Percentiles rank a stretch among this genome's conserved stretches.
Conservation (phyloP, 257 asterid species). For the Plantago elongata region DNA sequence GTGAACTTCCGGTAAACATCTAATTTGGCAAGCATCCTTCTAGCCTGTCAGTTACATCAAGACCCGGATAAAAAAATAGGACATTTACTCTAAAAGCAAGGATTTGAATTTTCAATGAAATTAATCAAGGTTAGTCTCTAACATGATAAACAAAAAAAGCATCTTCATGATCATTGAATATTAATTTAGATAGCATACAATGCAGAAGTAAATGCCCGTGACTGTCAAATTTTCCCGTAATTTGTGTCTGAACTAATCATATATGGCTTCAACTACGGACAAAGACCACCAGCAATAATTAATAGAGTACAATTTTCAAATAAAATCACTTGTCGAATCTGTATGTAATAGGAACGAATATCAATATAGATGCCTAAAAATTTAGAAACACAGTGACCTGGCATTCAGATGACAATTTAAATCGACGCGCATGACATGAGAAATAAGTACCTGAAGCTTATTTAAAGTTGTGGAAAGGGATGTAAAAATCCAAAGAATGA, state of each 20-base stretch:
- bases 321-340: not conserved
- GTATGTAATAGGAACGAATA: not conserved
- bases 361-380: no score
- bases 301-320: not conserved
- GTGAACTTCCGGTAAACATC: constrained; percentile 89
- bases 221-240: not conserved
- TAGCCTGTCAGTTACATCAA: constrained; percentile 47
- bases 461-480: constrained; percentile 80
- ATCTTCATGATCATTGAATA: no score
- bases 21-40: constrained; percentile 76
- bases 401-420: no score
- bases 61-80: constrained; percentile 10
- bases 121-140: no score
- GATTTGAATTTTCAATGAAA: no score
- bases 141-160: no score
- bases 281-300: not conserved
- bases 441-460: constrained; percentile 86
- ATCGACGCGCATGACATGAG: constrained; percentile 1
- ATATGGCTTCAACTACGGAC: not conserved
- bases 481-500: constrained; percentile 90
- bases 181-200: no score
- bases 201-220: not conserved
- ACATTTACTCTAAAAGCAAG: not conserved
- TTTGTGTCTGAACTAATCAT: no score
- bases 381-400: no score